phyloP scores from a whole-genome alignment of 192 early-diverging fungal genomes.

The Dimargaris verticillata region DNA sequence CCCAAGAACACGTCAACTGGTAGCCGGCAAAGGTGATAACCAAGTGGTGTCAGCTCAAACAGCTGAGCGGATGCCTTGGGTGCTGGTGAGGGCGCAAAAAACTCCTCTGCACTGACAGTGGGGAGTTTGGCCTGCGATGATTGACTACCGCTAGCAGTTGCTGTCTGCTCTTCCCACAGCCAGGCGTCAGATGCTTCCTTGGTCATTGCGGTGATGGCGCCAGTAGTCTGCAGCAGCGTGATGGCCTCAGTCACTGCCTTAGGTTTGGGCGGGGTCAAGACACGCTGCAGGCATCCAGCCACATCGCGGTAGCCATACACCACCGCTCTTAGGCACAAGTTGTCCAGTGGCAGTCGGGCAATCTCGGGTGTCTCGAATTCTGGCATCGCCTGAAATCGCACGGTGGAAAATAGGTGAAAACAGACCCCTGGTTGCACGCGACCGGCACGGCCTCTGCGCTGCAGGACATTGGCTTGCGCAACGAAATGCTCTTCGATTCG shows the following conservation, averaged over 20 bases:
- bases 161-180: conserved; percentile 14
- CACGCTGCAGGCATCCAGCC: background rate
- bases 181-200: too few relatives aligned
- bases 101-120: too few relatives aligned
- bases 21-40: conserved; percentile 35
- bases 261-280: background rate
- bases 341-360: conserved; percentile 29
- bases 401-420: conserved; percentile 30
- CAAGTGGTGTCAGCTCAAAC: conserved; percentile 38
- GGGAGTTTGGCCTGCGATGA: background rate
- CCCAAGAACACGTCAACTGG: conserved; percentile 55
- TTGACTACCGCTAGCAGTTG: conserved; percentile 2
- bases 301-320: background rate
- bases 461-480: conserved; percentile 35
- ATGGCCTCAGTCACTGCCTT: background rate
- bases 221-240: conserved; percentile 15
- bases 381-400: conserved; percentile 23
- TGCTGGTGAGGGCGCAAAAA: too few relatives aligned
- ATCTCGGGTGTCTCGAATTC: conserved; percentile 40
- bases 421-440: conserved; percentile 36
- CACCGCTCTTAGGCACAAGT: conserved; percentile 23
- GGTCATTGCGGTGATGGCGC: conserved; percentile 16
- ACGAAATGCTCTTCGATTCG: conserved; percentile 12
- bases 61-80: background rate
- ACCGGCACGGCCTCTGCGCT: conserved; percentile 42